Percentiles rank a stretch among this genome's conserved stretches.
Evolutionary conservation across 2,329 filamentous ascomycete species (phyloP).

Genomic region (Paraphoma chrysanthemicola): DNA sequence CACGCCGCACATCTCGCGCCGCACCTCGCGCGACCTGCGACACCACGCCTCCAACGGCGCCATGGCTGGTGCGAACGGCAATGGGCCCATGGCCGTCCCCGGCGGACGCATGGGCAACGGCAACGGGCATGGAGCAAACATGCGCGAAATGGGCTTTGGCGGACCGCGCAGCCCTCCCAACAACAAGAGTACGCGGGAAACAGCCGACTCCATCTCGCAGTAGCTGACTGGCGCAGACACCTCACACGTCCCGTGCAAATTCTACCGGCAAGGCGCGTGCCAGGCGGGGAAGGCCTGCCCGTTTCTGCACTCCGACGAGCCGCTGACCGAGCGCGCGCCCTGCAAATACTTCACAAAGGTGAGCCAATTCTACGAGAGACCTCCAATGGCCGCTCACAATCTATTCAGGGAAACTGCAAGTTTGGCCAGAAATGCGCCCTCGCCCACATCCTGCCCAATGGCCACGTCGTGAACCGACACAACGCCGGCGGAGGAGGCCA

Average conservation of each 20-base stretch:
- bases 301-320: constrained; percentile 91
- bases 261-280: constrained; percentile 95
- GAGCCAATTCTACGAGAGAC: constrained; percentile 20
- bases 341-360: constrained; percentile 99
- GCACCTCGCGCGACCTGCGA: constrained; percentile 41
- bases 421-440: constrained; percentile 98
- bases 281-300: constrained; percentile 96
- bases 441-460: constrained; percentile 93
- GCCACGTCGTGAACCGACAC: constrained; percentile 83
- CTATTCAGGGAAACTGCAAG: constrained; percentile 91
- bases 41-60: constrained; percentile 33
- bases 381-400: background rate
- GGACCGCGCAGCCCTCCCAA: constrained; percentile 56
- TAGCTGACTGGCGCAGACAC: constrained; percentile 69
- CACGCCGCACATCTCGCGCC: constrained; percentile 32
- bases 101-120: constrained; percentile 39
- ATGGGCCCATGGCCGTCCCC: constrained; percentile 47
- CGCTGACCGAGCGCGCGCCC: constrained; percentile 79
- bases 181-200: constrained; percentile 53
- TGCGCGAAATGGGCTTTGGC: constrained; percentile 48
- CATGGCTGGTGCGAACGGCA: constrained; percentile 45
- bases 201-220: constrained; percentile 20
- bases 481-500: constrained; percentile 57
- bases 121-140: constrained; percentile 35
- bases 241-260: constrained; percentile 98